Base-by-base conservation (phyloP, 1,139 yeast genomes). In the Sugiyamaella xylanicola region DNA sequence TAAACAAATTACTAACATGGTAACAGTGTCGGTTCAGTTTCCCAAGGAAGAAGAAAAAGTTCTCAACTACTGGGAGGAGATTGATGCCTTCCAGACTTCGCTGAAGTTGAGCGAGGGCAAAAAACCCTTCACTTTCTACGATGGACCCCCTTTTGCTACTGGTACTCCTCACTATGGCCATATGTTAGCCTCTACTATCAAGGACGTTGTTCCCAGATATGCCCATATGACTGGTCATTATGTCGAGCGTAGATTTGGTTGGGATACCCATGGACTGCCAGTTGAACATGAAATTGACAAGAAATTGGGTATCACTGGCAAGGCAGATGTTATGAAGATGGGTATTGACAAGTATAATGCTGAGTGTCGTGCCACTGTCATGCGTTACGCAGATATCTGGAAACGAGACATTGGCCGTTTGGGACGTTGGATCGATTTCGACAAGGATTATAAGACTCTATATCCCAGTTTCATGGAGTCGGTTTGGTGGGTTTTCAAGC, bases 231-330 rank as follows among this genome's bases (percentile, higher is more conserved):
- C 88, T 65, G 99, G 99, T 16, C 87, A 83, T 74, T 89, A 87
- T 66, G 99, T 93, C 48, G 97, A 89, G 74, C 88, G 99, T 77
- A 83, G 98, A 69, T 93, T 95, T 63, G 99, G 99, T 59, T 93
- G 99, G 99, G 99, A 93, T 75, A 93, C 99, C 55, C 99, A 93
- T 72, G 99, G 99, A 56, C 84, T 93, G 64, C 99, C 99, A 51
- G 92, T 93, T 56, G 99, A 93, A 77, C 96, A 93, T 73, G 97
- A 92, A 74, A 93, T 93, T 66, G 99, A 93, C 87, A 93, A 93
- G 86, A 88, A 89, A 71, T 82, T 93, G 66, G 96, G 96, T 44
- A 90, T 93, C 74, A 86, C 88, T 57, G 88, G 96, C 66, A 93
- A 92, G 74, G 93, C 88, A 54, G 99, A 95, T 69, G 99, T 93